Evolutionary conservation across 2,329 filamentous ascomycete genomes (phyloP).

Genomic region (Talaromyces sp.): DNA sequence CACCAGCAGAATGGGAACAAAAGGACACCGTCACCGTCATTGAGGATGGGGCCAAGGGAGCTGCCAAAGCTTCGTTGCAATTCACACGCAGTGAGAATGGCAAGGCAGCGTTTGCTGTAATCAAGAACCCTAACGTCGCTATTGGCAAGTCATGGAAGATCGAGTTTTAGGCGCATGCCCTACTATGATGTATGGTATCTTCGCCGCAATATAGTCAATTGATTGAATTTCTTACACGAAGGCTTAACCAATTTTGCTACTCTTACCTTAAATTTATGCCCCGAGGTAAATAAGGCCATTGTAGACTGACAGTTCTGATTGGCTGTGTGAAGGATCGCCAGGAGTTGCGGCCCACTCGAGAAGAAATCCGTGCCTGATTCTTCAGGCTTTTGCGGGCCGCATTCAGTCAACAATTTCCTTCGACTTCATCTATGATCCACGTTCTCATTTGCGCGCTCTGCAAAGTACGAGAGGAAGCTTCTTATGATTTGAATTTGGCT

Average conservation of each 20-base stretch:
- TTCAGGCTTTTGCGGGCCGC: conserved; percentile 1
- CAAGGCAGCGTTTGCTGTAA: conserved; percentile 61
- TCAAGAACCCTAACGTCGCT: conserved; percentile 60
- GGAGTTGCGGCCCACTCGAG: background rate
- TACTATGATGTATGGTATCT: background rate
- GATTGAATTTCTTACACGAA: too few species aligned
- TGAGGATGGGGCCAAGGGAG: conserved; percentile 46
- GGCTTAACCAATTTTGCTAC: too few species aligned
- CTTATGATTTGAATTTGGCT: too few species aligned
- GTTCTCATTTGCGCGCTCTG: background rate
- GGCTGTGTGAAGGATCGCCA: background rate
- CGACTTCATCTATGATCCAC: background rate
- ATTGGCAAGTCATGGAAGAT: conserved; percentile 65
- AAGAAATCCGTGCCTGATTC: background rate
- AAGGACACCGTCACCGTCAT: conserved; percentile 55
- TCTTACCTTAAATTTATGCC: too few species aligned
- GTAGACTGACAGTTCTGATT: background rate
- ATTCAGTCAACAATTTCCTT: background rate
- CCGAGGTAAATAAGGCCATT: background rate
- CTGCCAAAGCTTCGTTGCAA: conserved; percentile 55
- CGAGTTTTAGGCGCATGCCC: conserved; percentile 43
- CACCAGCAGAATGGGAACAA: conserved; percentile 66
- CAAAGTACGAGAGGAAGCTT: too few species aligned
- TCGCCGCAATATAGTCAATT: background rate
- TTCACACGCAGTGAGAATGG: conserved; percentile 51